Base-by-base conservation (phyloP, 345 rosid species). In the Salix suchowensis region DNA sequence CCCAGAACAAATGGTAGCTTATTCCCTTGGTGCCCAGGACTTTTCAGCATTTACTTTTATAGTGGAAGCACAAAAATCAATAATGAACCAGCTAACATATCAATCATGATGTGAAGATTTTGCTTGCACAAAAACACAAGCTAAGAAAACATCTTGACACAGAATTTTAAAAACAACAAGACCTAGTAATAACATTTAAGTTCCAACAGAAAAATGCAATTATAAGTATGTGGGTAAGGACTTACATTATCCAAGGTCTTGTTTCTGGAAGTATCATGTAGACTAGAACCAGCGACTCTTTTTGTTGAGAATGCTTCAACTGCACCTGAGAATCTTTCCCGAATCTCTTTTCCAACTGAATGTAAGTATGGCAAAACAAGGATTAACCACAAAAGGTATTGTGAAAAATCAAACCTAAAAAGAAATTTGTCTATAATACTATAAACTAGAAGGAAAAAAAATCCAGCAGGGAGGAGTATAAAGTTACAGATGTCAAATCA, bases 321-420 rank as follows among this genome's bases (percentile, higher is more conserved):
- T 44, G 94, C 94, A 71, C 98, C 94, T 13, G 97, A 80, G 39
- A 90, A 86, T 88, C 89, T 89, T 68, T 90, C 97, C 30, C 93
- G 88, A 67, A 89, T 85, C 68, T 94, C 98, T 81, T 91, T 94
- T 66, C 94, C 97, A 67, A 85, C 98, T 91, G 82, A 18, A 81
- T 73, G 34, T 6, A 69, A 39, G 70, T 32, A 40, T 39, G 14
- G n/a, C 7, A 39, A 34, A 23, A n/a, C 13, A 68, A 50, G 42
- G 4, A 18, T 68, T 54, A 81, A 48, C 39, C 54, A 42, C 32
- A 16, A 15, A n/a, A 42, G 42, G 61, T 37, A 42, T 58, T 23
- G 23, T 40, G 50, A 70, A n/a, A 64, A 12, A 67, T 34, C 10
- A 52, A 37, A 40, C 23, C 42, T 13, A 7, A 2, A 19, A 68